Evolutionary conservation across 768 basidiomycete genomes (phyloP).

Genomic region (Mycena sanguinolenta): DNA sequence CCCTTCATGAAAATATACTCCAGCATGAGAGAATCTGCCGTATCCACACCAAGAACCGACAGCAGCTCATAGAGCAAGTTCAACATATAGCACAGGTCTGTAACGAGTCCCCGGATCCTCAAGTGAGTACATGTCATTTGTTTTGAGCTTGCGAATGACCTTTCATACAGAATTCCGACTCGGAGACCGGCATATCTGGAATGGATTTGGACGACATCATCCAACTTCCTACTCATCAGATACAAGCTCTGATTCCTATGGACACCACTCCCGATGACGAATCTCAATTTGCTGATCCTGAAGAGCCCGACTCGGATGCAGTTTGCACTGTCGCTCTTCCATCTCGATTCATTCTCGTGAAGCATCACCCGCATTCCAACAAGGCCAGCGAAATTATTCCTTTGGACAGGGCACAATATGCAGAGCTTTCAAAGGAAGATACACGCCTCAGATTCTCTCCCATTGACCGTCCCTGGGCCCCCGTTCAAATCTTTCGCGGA

Average conservation of each 20-base stretch:
- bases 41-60: background rate
- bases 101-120: constrained; percentile 1
- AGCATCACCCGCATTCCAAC: constrained; percentile 7
- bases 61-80: background rate
- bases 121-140: background rate
- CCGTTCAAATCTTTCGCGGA: constrained; percentile 3
- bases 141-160: background rate
- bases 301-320: background rate
- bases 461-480: constrained; percentile 15
- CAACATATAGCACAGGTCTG: no score
- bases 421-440: background rate
- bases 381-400: constrained; percentile 21
- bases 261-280: constrained; percentile 1
- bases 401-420: constrained; percentile 3
- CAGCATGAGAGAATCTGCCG: constrained; percentile 15
- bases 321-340: constrained; percentile 7
- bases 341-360: constrained; percentile 26
- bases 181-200: background rate
- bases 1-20: no score
- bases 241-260: constrained; percentile 7
- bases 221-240: constrained; percentile 16
- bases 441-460: background rate
- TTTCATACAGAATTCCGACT: background rate
- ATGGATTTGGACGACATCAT: constrained; percentile 20
- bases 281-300: no score